Evolutionary conservation across 176 grass and related monocot species (phyloP).

Genomic region (Carex scoparia): DNA sequence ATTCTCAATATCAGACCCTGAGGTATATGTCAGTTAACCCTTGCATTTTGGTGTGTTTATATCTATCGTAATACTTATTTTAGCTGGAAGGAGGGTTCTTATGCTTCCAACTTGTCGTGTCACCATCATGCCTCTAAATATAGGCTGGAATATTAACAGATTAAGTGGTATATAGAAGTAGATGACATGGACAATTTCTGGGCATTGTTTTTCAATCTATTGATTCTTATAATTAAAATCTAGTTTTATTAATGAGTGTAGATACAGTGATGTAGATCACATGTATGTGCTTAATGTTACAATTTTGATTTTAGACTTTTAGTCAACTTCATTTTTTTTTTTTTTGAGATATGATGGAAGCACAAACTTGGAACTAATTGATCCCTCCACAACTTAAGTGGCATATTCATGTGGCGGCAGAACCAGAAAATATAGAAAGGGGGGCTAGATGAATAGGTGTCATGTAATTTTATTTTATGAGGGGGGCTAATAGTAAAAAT

Average conservation of each 20-base stretch:
- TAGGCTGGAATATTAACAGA: neutral
- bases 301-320: neutral
- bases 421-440: too few relatives aligned
- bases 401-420: too few relatives aligned
- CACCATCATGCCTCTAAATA: neutral
- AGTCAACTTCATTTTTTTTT: neutral
- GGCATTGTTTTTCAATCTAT: neutral
- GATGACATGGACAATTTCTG: neutral
- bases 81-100: neutral
- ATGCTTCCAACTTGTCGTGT: neutral
- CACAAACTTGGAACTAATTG: neutral
- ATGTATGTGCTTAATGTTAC: neutral
- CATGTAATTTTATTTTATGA: too few relatives aligned
- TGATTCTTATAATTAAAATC: neutral
- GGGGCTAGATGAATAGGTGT: too few relatives aligned
- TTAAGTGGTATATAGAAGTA: neutral
- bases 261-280: neutral
- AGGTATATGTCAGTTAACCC: slow-evolving; percentile 42
- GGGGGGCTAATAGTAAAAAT: too few relatives aligned
- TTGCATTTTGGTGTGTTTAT: neutral
- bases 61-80: neutral
- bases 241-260: neutral
- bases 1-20: slow-evolving; percentile 68
- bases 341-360: neutral
- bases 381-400: neutral